Base-by-base conservation (phyloP, 1,139 yeast genomes). In the Magnusiomyces suaveolens region DNA sequence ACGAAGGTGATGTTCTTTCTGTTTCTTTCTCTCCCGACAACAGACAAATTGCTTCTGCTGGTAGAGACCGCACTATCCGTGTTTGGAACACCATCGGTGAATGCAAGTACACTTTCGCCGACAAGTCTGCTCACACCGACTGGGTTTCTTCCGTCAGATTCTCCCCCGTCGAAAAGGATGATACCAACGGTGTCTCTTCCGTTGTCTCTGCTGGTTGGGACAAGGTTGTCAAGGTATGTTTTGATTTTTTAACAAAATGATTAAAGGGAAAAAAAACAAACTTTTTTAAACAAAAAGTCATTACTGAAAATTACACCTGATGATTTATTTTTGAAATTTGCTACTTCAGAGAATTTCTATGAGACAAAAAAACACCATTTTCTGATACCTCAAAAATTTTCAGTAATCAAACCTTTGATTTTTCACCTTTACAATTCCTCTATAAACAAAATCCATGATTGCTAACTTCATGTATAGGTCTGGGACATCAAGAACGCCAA, bases 31-130 rank as follows among this genome's bases (percentile, higher is more conserved):
- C 97, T 72, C 83, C 87, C 76, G 88, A 87, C 84, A 90, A 92
- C 78, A 87, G 97, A 82, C 95, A 89, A 80, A 88, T 92, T 72
- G 96, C 90, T 66, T 90, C 98, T 75, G 95, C 96, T 77, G 90
- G 97, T 69, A 90, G 98, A 80, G 98, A 92, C 79, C 87, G 88
- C 83, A 87, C 97, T 77, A 90, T 92, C 78, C 90, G 88, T 83
- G 90, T 92, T 79, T 92, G 98, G 98, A 90, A 94, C 86, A 88
- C 96, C 79, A 81, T 89, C 73, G 99, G 98, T 82, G 89, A 87
- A 75, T 89, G 96, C 83, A 84, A 87, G 83, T 84, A 86, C 79
- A 88, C 97, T 71, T 84, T 90, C 78, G 69, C 67, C 59, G 65
- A 64, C 59, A 69, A 72, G 65, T 75, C 80, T 69, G 94, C 95